These are phyloP conservation scores for Epichloe typhina DNA, from an alignment of 2,329 filamentous ascomycete genomes.

Conservation along the genomic window DNA sequence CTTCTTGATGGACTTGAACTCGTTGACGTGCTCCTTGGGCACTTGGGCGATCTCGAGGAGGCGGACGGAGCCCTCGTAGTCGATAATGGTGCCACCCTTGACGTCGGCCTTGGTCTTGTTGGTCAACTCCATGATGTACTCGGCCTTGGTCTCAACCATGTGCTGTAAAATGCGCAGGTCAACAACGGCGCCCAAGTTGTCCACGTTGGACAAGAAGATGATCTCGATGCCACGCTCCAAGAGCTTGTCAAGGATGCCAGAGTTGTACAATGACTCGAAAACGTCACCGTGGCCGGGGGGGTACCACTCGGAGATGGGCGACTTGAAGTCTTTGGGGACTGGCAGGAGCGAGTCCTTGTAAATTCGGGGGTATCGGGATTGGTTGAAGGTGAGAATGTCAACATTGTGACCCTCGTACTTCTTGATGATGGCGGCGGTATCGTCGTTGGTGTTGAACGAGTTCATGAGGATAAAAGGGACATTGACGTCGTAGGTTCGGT, in stretches of 20 bases:
- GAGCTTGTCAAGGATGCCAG: constrained; percentile 91
- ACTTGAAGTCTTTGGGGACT: constrained; percentile 79
- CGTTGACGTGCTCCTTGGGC: constrained; percentile 98
- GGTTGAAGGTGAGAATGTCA: constrained; percentile 99
- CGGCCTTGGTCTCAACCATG: constrained; percentile 93
- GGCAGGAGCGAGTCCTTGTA: constrained; percentile 96
- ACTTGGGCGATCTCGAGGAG: constrained; percentile 98
- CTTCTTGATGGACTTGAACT: constrained; percentile 99
- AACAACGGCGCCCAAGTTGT: constrained; percentile 95
- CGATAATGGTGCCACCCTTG: constrained; percentile 99
- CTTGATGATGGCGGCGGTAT: constrained; percentile 98
- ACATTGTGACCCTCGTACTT: constrained; percentile 99
- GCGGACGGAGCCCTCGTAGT: constrained; percentile 93
- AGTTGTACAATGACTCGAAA: constrained; percentile 99
- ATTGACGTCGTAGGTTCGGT: constrained; percentile 94
- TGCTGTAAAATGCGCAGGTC: constrained; percentile 97
- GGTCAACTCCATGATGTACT: constrained; percentile 99
- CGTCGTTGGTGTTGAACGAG: constrained; percentile 99
- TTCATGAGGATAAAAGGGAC: constrained; percentile 99
- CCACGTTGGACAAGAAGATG: constrained; percentile 97
- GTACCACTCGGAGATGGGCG: constrained; percentile 93
- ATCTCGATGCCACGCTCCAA: constrained; percentile 91
- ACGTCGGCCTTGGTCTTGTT: constrained; percentile 99
- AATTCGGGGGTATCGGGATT: constrained; percentile 95
- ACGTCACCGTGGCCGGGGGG: constrained; percentile 98